Conservation (phyloP, 176 grass and related monocot species). For the Pontederia paniculata region DNA sequence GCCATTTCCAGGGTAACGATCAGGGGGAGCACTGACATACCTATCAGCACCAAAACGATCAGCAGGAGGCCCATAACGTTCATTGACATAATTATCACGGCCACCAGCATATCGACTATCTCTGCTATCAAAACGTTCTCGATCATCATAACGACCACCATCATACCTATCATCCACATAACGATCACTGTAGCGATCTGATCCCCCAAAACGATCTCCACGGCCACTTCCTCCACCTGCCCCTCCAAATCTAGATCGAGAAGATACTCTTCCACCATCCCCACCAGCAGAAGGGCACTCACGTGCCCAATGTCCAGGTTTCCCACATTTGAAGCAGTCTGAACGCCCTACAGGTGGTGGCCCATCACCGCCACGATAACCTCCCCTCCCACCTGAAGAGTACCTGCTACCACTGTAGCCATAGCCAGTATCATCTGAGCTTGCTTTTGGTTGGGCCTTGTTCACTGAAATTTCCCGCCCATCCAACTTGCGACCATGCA, state of each 20-base stretch:
- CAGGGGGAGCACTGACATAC: conserved; percentile 30
- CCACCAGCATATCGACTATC: conserved; percentile 41
- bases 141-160: conserved; percentile 39
- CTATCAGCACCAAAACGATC: conserved; percentile 80
- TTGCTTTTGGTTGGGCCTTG: conserved; percentile 61
- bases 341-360: conserved; percentile 28
- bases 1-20: conserved; percentile 57
- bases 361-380: conserved; percentile 68
- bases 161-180: conserved; percentile 56
- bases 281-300: conserved; percentile 49
- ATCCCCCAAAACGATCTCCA: conserved; percentile 61
- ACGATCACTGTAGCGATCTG: conserved; percentile 62
- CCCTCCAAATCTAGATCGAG: conserved; percentile 33
- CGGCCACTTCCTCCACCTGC: conserved; percentile 32
- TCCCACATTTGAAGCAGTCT: conserved; percentile 70
- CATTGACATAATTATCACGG: conserved; percentile 19
- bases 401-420: conserved; percentile 27
- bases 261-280: conserved; percentile 47
- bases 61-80: conserved; percentile 33
- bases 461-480: conserved; percentile 67
- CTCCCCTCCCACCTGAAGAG: conserved; percentile 50
- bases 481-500: conserved; percentile 55
- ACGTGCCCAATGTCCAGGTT: conserved; percentile 52
- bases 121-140: conserved; percentile 45
- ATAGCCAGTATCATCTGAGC: conserved; percentile 42